These are phyloP conservation scores for Neonectria punicea DNA, from an alignment of 2,329 filamentous ascomycete species.

Conservation along the genomic window DNA sequence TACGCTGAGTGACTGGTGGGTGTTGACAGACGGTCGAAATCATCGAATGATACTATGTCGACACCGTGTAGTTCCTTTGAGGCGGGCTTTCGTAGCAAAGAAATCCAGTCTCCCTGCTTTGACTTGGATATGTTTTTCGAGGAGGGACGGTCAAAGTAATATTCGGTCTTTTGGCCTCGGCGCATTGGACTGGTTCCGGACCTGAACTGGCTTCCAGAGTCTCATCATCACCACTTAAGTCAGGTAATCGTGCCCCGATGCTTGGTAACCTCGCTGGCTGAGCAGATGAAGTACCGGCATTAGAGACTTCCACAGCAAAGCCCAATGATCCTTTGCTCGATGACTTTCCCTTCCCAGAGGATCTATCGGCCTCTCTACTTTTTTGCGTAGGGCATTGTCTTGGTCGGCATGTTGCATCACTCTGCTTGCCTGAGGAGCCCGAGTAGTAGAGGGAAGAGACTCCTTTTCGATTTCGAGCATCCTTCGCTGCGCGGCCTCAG, in stretches of 20 bases:
- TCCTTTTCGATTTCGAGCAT: constrained; percentile 59
- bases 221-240: too few relatives aligned
- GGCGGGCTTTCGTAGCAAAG: background rate
- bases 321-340: background rate
- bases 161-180: too few relatives aligned
- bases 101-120: background rate
- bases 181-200: background rate
- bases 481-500: too few relatives aligned
- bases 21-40: background rate
- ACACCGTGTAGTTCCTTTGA: background rate
- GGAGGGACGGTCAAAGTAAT: background rate
- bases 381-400: too few relatives aligned
- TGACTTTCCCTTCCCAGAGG: background rate
- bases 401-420: constrained; percentile 41
- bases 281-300: too few relatives aligned
- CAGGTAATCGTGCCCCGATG: background rate
- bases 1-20: background rate
- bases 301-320: too few relatives aligned
- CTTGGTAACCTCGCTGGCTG: too few relatives aligned
- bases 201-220: background rate
- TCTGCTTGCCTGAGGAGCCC: constrained; percentile 68
- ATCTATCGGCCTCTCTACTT: too few relatives aligned
- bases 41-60: background rate
- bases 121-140: background rate
- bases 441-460: constrained; percentile 68